Conservation (phyloP, 179 eudicot genomes). For the Amaranthus tricolor region DNA sequence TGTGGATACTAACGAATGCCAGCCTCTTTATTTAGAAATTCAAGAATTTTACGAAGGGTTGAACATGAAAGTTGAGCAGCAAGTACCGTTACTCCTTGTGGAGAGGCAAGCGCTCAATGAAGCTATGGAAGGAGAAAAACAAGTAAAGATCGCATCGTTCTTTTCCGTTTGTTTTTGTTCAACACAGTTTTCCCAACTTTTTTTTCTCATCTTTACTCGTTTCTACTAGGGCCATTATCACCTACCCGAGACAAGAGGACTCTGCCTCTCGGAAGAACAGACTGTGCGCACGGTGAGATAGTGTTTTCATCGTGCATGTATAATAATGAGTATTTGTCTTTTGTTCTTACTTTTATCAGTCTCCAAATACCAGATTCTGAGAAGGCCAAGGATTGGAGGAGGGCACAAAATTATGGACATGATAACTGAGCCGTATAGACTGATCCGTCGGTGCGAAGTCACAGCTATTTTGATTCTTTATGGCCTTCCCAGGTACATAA, state of each 20-base stretch:
- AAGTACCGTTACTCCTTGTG: conserved; percentile 83
- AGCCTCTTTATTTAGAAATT: conserved; percentile 93
- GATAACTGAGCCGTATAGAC: conserved; percentile 83
- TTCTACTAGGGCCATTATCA: conserved; percentile 88
- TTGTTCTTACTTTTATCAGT: neutral
- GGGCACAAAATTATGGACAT: conserved; percentile 75
- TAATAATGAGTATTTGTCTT: neutral
- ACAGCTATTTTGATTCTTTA: conserved; percentile 88
- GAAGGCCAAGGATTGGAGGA: conserved; percentile 72
- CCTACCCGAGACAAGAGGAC: conserved; percentile 98
- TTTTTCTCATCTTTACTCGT: neutral
- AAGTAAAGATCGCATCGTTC: conserved; percentile 33
- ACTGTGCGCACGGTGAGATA: conserved; percentile 76
- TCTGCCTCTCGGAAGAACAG: conserved; percentile 98
- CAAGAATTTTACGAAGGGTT: conserved; percentile 95
- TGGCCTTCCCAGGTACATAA: conserved; percentile 87
- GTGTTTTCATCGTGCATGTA: neutral
- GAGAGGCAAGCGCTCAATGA: conserved; percentile 98
- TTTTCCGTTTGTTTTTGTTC: neutral
- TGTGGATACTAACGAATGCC: conserved; percentile 98
- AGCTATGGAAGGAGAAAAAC: conserved; percentile 99
- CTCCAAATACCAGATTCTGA: conserved; percentile 52
- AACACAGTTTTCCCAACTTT: neutral
- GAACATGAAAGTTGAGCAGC: conserved; percentile 94
- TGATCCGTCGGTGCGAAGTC: conserved; percentile 83